Evolutionary conservation across 352 stramenopile genomes (phyloP).

Genomic region (Plasmopara muralis): DNA sequence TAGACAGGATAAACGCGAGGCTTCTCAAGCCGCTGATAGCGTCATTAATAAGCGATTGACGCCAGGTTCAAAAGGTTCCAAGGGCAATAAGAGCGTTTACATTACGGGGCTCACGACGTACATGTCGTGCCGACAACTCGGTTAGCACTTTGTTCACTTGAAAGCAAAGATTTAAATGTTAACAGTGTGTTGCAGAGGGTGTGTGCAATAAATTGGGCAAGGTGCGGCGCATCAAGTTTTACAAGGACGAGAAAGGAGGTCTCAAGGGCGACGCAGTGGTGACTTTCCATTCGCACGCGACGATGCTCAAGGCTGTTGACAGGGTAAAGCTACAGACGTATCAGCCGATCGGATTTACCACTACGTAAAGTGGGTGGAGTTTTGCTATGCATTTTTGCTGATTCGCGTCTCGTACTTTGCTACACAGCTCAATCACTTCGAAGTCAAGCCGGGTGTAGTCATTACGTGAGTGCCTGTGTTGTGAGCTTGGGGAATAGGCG

Average conservation of each 20-base stretch:
- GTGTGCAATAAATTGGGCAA: constrained; percentile 69
- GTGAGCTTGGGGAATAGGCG: not conserved
- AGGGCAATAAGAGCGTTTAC: constrained; percentile 73
- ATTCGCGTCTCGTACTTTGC: constrained; percentile 26
- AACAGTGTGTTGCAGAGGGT: constrained; percentile 36
- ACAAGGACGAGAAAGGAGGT: constrained; percentile 68
- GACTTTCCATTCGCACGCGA: constrained; percentile 65
- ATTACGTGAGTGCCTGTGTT: constrained; percentile 50
- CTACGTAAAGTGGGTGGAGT: not conserved
- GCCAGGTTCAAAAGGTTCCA: constrained; percentile 1
- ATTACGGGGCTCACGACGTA: constrained; percentile 74
- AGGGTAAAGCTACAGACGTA: constrained; percentile 34
- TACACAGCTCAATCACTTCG: constrained; percentile 62
- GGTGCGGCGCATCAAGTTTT: constrained; percentile 83
- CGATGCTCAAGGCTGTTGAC: constrained; percentile 64
- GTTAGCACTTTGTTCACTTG: constrained; percentile 19
- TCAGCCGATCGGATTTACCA: not conserved
- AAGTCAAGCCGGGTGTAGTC: constrained; percentile 79
- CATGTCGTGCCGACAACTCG: constrained; percentile 75
- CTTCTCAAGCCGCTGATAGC: constrained; percentile 17
- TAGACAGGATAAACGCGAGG: constrained; percentile 49
- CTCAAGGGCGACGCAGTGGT: constrained; percentile 84
- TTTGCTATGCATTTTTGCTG: constrained; percentile 12
- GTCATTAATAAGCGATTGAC: constrained; percentile 2
- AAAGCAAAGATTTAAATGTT: not conserved